These are phyloP conservation scores for Paspalum vaginatum DNA, from an alignment of 176 grass and related monocot genomes.

Conservation along the genomic window DNA sequence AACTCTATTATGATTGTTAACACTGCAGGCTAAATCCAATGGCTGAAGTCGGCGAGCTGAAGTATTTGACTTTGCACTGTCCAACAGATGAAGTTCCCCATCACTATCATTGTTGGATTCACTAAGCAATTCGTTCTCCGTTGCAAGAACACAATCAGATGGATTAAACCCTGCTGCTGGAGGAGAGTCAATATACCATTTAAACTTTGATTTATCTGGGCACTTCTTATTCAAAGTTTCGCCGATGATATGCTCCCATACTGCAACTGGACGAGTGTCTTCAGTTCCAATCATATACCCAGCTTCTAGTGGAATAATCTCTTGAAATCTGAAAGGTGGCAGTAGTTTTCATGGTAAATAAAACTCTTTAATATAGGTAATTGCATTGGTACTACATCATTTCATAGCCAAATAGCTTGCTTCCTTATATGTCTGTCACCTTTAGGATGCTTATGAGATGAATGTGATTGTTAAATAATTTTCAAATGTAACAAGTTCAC, in stretches of 20 bases:
- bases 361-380: background rate
- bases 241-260: conserved; percentile 82
- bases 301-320: conserved; percentile 80
- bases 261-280: conserved; percentile 56
- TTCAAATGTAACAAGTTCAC: conserved; percentile 22
- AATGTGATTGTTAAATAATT: background rate
- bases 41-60: background rate
- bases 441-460: background rate
- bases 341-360: conserved; percentile 42
- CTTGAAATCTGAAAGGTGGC: conserved; percentile 72
- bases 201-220: conserved; percentile 49
- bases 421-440: background rate
- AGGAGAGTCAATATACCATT: conserved; percentile 57
- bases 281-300: conserved; percentile 77
- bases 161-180: conserved; percentile 63
- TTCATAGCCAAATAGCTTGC: conserved; percentile 1
- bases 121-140: conserved; percentile 52
- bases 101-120: conserved; percentile 65
- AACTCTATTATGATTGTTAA: conserved; percentile 28
- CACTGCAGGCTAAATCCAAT: conserved; percentile 33
- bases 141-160: conserved; percentile 45
- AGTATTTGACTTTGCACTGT: conserved; percentile 26
- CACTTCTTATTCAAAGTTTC: conserved; percentile 66
- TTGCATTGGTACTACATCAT: background rate
- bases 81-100: conserved; percentile 40